These are phyloP conservation scores for Lactifluus piperatus DNA, from an alignment of 768 basidiomycete genomes.

Conservation along the genomic window DNA sequence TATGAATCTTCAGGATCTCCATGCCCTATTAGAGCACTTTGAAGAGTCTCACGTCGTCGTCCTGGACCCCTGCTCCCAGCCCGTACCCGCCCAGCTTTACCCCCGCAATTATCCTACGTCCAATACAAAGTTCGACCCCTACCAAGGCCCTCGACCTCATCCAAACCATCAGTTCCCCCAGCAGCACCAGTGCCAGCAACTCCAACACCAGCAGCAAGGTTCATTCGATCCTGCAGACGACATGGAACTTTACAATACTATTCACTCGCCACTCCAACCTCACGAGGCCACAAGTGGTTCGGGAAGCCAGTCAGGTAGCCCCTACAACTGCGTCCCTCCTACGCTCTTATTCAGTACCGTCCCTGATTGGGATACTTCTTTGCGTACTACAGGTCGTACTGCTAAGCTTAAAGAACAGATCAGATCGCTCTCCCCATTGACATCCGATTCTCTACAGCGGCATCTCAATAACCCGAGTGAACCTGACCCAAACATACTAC, in stretches of 20 bases:
- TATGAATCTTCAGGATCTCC: constrained; percentile 61
- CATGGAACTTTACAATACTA: constrained; percentile 64
- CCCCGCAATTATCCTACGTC: constrained; percentile 12
- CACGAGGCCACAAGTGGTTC: not conserved
- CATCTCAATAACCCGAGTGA: too few species aligned
- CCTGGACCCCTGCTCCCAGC: constrained; percentile 35
- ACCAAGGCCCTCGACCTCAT: constrained; percentile 4
- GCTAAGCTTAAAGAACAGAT: too few species aligned
- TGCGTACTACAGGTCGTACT: too few species aligned
- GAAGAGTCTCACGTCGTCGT: constrained; percentile 85
- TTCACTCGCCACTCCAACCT: constrained; percentile 45
- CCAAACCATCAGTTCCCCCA: constrained; percentile 23
- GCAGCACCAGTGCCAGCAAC: constrained; percentile 24
- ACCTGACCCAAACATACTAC: too few species aligned
- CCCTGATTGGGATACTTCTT: too few species aligned
- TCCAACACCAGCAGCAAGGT: constrained; percentile 28
- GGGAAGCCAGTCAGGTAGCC: constrained; percentile 24
- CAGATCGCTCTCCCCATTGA: too few species aligned
- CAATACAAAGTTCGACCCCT: constrained; percentile 9
- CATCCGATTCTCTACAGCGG: too few species aligned
- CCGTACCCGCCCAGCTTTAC: constrained; percentile 12
- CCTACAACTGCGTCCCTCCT: constrained; percentile 50
- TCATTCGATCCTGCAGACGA: constrained; percentile 62
- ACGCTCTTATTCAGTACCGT: constrained; percentile 47
- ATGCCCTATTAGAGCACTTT: constrained; percentile 85